These are phyloP conservation scores for Alternaria sp. DNA, from an alignment of 2,329 filamentous ascomycete species.

Conservation along the genomic window DNA sequence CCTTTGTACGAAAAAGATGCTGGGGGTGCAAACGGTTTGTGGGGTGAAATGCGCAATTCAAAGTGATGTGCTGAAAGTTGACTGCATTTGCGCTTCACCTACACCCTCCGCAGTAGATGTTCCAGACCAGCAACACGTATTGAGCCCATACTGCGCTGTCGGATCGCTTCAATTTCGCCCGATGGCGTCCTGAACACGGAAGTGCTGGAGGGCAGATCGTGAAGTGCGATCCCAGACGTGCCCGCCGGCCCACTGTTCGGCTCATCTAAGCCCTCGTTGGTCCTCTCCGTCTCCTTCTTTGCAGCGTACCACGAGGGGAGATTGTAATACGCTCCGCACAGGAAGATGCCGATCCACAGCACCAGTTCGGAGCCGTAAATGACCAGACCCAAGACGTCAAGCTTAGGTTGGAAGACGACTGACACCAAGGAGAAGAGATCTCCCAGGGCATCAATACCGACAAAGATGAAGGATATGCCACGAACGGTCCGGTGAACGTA, in stretches of 20 bases:
- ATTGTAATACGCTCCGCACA: slow-evolving; percentile 70
- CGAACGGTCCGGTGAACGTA: slow-evolving; percentile 69
- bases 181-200: slow-evolving; percentile 69
- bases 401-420: slow-evolving; percentile 64
- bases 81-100: not conserved
- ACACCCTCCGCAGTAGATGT: slow-evolving; percentile 12
- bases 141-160: slow-evolving; percentile 22
- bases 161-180: slow-evolving; percentile 40
- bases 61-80: not conserved
- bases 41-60: not conserved
- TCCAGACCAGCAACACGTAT: slow-evolving; percentile 1
- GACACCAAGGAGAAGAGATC: slow-evolving; percentile 72
- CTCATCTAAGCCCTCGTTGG: not conserved
- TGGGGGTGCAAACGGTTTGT: not conserved
- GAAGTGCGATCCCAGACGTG: slow-evolving; percentile 48
- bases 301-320: slow-evolving; percentile 63
- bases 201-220: slow-evolving; percentile 64
- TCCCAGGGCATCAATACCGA: slow-evolving; percentile 71
- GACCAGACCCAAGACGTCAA: slow-evolving; percentile 68
- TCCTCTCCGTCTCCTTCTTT: slow-evolving; percentile 35
- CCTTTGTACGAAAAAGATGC: too few relatives aligned
- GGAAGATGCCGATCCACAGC: slow-evolving; percentile 72
- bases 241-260: not conserved
- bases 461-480: slow-evolving; percentile 76
- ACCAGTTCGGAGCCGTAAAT: slow-evolving; percentile 71